A percentile compares a stretch with the other conserved stretches of the same genome.
phyloP scores from a whole-genome alignment of 352 stramenopile genomes.

The Thalassiosira livingstoniorum region DNA sequence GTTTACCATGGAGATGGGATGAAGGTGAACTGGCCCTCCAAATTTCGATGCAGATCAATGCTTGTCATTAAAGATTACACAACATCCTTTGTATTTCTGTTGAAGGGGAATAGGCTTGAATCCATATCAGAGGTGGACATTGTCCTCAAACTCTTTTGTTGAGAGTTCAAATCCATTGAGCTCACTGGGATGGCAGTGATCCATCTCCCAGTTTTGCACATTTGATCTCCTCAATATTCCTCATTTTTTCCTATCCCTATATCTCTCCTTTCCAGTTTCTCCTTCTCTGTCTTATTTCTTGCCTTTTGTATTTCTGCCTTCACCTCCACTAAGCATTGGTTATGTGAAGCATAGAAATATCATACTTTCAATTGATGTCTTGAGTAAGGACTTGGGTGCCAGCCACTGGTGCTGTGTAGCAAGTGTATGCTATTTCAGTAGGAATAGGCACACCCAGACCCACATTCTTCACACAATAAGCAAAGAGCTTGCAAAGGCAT shows the following conservation, averaged over 20 bases:
- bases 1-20: constrained; percentile 44
- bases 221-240: background rate
- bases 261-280: background rate
- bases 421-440: constrained; percentile 1
- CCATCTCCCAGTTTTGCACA: constrained; percentile 5
- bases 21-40: constrained; percentile 44
- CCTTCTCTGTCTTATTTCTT: background rate
- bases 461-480: constrained; percentile 24
- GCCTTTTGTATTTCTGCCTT: background rate
- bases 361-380: background rate
- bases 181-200: constrained; percentile 2
- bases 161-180: constrained; percentile 47
- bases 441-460: constrained; percentile 41
- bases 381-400: background rate
- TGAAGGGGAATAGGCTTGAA: constrained; percentile 26
- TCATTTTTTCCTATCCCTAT: background rate
- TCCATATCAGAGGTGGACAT: constrained; percentile 39
- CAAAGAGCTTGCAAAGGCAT: constrained; percentile 7
- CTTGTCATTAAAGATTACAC: constrained; percentile 41
- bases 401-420: constrained; percentile 1
- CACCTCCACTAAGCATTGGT: background rate
- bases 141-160: constrained; percentile 46
- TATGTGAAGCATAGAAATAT: background rate
- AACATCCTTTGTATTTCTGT: constrained; percentile 47
- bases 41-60: constrained; percentile 47